Evolutionary conservation across 1,284 basidiomycete species (phyloP).

Genomic region (Tylopilus sp.): DNA sequence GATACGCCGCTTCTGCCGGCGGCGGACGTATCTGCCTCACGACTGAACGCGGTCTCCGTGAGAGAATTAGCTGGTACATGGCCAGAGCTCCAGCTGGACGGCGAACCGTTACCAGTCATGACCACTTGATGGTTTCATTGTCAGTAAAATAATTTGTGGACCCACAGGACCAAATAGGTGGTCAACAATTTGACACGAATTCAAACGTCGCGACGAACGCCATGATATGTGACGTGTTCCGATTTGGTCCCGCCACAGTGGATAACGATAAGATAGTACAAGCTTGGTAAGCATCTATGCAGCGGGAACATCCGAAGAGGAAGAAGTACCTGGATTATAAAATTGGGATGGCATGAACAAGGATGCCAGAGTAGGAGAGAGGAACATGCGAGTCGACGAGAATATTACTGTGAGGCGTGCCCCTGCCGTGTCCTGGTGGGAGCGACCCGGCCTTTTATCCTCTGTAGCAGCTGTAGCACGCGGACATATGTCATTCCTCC

Average conservation of each 20-base stretch:
- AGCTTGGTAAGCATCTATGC: slow-evolving; percentile 21
- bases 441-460: slow-evolving; percentile 37
- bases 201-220: slow-evolving; percentile 17
- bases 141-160: slow-evolving; percentile 41
- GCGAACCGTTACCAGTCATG: slow-evolving; percentile 35
- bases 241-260: slow-evolving; percentile 10
- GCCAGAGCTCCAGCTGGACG: slow-evolving; percentile 24
- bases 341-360: background rate
- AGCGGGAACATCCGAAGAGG: slow-evolving; percentile 33
- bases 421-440: slow-evolving; percentile 14
- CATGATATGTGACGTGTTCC: slow-evolving; percentile 23
- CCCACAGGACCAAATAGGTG: slow-evolving; percentile 45
- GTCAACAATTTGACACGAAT: slow-evolving; percentile 32
- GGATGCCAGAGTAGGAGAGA: background rate
- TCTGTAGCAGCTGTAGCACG: slow-evolving; percentile 21
- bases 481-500: slow-evolving; percentile 21
- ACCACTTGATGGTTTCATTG: slow-evolving; percentile 38
- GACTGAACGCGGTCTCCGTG: slow-evolving; percentile 8
- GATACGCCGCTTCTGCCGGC: slow-evolving; percentile 22
- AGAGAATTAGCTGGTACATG: slow-evolving; percentile 22
- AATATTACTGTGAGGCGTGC: slow-evolving; percentile 16
- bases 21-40: slow-evolving; percentile 27
- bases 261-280: slow-evolving; percentile 35
- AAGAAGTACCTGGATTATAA: slow-evolving; percentile 8
- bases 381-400: slow-evolving; percentile 20